phyloP scores from a whole-genome alignment of 1,139 yeast species.

The Geotrichum restrictum region DNA sequence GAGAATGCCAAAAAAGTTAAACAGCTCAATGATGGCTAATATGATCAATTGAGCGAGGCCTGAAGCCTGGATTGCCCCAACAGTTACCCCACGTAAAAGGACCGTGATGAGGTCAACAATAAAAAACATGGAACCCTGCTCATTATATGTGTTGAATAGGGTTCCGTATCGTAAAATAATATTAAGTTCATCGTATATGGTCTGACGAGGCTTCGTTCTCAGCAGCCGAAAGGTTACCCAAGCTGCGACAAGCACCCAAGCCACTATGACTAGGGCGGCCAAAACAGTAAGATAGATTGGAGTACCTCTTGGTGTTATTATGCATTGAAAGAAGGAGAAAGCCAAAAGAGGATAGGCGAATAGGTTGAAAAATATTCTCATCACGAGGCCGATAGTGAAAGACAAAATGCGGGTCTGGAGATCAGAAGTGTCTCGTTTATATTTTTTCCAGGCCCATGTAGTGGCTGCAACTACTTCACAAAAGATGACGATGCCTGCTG shows the following conservation, averaged over 20 bases:
- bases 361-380: constrained; percentile 31
- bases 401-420: constrained; percentile 25
- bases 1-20: constrained; percentile 27
- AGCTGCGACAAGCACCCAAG: constrained; percentile 32
- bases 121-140: constrained; percentile 27
- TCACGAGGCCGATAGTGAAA: constrained; percentile 30
- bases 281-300: constrained; percentile 29
- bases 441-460: constrained; percentile 24
- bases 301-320: constrained; percentile 24
- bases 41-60: constrained; percentile 40
- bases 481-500: constrained; percentile 23
- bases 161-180: constrained; percentile 35
- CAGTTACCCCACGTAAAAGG: constrained; percentile 35
- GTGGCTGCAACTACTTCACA: constrained; percentile 18
- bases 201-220: constrained; percentile 22
- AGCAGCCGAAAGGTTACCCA: constrained; percentile 25
- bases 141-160: constrained; percentile 33
- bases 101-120: constrained; percentile 28
- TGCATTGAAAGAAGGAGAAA: constrained; percentile 36
- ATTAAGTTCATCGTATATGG: constrained; percentile 33
- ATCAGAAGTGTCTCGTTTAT: constrained; percentile 21
- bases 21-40: constrained; percentile 35
- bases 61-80: constrained; percentile 38
- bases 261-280: constrained; percentile 32
- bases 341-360: constrained; percentile 37